Conservation (phyloP, 139 green algal genomes). For the Coccomyxa sp. region DNA sequence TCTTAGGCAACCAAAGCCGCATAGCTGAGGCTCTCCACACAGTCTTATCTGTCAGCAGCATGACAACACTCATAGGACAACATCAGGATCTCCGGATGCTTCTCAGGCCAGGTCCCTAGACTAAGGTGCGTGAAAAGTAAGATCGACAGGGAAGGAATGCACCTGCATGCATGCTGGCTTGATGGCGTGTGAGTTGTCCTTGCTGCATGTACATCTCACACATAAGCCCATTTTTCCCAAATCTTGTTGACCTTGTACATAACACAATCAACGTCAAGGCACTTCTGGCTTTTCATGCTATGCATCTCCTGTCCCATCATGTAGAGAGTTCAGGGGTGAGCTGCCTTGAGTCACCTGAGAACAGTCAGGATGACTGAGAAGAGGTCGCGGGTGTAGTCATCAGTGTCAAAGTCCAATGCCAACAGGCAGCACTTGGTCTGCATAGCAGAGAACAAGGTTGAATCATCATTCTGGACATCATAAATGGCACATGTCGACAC, state of each 20-base stretch:
- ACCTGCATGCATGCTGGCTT: slow-evolving; percentile 20
- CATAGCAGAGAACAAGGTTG: background rate
- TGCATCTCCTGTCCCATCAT: background rate
- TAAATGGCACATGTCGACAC: too few species aligned
- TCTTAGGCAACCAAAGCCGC: too few species aligned
- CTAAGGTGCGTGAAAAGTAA: slow-evolving; percentile 17
- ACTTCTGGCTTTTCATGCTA: background rate
- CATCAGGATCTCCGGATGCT: too few species aligned
- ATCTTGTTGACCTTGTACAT: too few species aligned
- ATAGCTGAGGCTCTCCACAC: too few species aligned
- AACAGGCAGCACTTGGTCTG: slow-evolving; percentile 56
- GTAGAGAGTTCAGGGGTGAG: background rate
- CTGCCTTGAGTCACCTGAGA: slow-evolving; percentile 32
- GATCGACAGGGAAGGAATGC: background rate
- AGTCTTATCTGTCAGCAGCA: too few species aligned
- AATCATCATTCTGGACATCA: too few species aligned
- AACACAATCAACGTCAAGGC: background rate
- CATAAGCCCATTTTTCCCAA: too few species aligned
- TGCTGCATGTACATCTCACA: too few species aligned
- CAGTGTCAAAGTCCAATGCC: slow-evolving; percentile 51
- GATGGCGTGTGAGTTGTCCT: slow-evolving; percentile 32
- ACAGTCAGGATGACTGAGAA: slow-evolving; percentile 43
- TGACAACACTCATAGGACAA: too few species aligned
- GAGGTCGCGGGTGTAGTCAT: slow-evolving; percentile 34
- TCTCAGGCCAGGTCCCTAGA: too few species aligned